Evolutionary conservation across 1,139 yeast species (phyloP), one percentile per base, ranked within the genome.

Genomic region (Suhomyces yuchorum): DNA sequence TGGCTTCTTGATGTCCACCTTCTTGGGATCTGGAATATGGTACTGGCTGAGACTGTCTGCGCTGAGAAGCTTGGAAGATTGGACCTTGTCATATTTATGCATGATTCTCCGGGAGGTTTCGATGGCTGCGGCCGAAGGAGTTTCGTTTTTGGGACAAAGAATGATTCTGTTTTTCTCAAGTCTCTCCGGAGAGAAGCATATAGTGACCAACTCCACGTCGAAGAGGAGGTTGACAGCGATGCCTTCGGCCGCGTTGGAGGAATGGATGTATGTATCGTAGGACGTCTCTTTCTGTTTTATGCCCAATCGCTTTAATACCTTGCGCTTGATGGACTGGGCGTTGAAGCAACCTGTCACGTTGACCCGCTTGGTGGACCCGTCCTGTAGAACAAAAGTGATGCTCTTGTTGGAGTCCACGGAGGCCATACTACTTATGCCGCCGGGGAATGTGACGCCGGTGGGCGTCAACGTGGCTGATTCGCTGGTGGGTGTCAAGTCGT

Each of bases 191-290:
- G 92, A 83, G 59, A 87, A 92, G 60, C 96, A 87, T 6, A 88
- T 82, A 0, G 96, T 84, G 2, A 88, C 89, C 41, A 91, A 74
- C 62, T 89, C 97, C 12, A 86, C 87, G 58, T 89, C 96, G 57
- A 80, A 84, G 39, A 91, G 70, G 32, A 80, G 62, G 46, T 78
- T 82, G 2, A 84, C 66, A 3, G 49, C 43, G 8, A 39, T 39
- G 5, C 40, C 26, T 35, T 41, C 51, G 38, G 34, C 37, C 22
- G 37, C 36, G 40, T 17, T 40, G 44, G 47, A 24, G 5, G 46
- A 26, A 46, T 73, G 77, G 15, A 74, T 63, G 52, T 72, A 75
- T 1, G 77, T 70, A 45, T 77, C 82, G 43, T 82, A 78, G 11
- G 59, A 52, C 14, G 60, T 58, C 48, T 71, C 73, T 53, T 66